Evolutionary conservation across 139 green algal species (phyloP).

Genomic region (Chlorella ohadii): DNA sequence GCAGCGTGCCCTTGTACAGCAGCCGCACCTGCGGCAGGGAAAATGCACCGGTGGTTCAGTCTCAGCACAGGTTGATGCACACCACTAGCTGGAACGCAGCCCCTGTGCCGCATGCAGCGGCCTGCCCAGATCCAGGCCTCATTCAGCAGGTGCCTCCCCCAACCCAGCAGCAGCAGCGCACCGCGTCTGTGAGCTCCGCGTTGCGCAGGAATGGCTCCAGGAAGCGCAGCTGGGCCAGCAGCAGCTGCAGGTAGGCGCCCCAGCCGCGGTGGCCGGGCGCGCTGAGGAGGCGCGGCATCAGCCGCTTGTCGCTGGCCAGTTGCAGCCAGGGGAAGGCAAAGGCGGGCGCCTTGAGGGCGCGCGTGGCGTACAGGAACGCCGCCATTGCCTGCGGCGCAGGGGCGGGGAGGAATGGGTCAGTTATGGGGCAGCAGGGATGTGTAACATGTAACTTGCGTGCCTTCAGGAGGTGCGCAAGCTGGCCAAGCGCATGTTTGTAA

Average conservation of each 20-base stretch:
- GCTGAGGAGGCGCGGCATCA: conserved; percentile 95
- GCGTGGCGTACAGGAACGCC: conserved; percentile 50
- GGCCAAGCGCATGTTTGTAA: too few relatives aligned
- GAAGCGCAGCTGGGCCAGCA: conserved; percentile 85
- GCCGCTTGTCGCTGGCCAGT: conserved; percentile 85
- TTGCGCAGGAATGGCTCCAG: conserved; percentile 96
- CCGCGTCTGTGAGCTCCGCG: conserved; percentile 82
- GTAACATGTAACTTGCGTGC: too few relatives aligned
- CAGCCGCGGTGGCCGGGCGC: conserved; percentile 69
- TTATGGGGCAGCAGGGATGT: too few relatives aligned
- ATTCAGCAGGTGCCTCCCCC: too few relatives aligned
- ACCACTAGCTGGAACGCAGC: too few relatives aligned
- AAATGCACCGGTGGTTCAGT: too few relatives aligned
- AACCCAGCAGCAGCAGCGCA: conserved; percentile 23
- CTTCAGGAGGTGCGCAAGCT: too few relatives aligned
- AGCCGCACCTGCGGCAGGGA: conserved; percentile 57
- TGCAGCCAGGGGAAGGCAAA: conserved; percentile 98
- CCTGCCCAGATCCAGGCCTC: too few relatives aligned
- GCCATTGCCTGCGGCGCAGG: conserved; percentile 42
- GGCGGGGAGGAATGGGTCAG: too few relatives aligned
- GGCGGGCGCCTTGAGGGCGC: conserved; percentile 88
- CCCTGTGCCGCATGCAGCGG: too few relatives aligned
- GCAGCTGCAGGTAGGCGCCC: conserved; percentile 74
- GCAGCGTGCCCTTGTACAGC: conserved; percentile 96
- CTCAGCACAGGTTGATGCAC: too few relatives aligned